Evolutionary conservation across 129 eudicot genomes (phyloP), one percentile per base, ranked within the genome.

Genomic region (Kitagawia praeruptora): DNA sequence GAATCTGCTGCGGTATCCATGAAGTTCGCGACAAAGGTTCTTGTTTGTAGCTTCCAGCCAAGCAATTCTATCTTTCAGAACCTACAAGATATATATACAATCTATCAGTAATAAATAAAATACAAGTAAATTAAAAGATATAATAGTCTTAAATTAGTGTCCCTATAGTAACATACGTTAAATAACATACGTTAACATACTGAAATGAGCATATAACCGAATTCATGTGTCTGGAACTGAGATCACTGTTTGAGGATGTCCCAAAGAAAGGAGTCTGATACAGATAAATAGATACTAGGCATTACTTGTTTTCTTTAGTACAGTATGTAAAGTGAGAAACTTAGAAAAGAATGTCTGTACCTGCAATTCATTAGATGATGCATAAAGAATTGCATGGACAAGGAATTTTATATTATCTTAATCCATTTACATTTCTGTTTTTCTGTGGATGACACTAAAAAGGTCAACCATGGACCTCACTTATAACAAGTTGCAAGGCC

Each of bases 21-120:
- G 91, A 53, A 96, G 97, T 83, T 96, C 95, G 44, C 97, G 89
- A 74, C 90, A 89, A 74, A 96, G 97, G 84, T 96, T 92, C 83
- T 89, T 93, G 80, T 96, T 92, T 73, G 93, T 92, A 69, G 95
- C 89, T 88, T 96, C 98, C 74, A 96, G 96, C 98, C 97, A 89
- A 49, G 93, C 81, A 81, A 96, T 92, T 83, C 93, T 87, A 69
- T 92, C 96, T 78, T 88, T 85, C 56, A 96, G 86, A 73, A 75
- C 89, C 99, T 96, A 80, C 79, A 83, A 84, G 27, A 80, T 77
- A 7, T 70, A 78, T 78, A 78, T 67, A 79, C 82, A 72, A 77
- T 34, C 39, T 84, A 23, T 64, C 31, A 77, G 61, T 37, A 81
- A 34, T 51, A 27, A 18, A 66, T 19, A 18, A n/a, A 4, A 53